Percentiles rank a stretch among this genome's conserved stretches.
Evolutionary conservation across 805 yeast genomes (phyloP).

Genomic region (Saccharomycopsis amapae): DNA sequence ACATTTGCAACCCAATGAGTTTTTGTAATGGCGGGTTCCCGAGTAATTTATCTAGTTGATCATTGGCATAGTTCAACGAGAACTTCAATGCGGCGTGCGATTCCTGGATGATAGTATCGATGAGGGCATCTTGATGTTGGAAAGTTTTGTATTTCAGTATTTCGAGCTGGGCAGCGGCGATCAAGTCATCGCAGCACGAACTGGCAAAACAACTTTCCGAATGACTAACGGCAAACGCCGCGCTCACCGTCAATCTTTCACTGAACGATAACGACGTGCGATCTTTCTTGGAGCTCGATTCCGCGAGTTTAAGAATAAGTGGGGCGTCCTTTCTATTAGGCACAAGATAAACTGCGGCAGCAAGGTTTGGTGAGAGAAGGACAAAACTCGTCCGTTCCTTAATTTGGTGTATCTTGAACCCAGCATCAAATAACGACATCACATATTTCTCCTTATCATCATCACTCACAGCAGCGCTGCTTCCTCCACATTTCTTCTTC

Average conservation of each 20-base stretch:
- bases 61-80: slow-evolving; percentile 61
- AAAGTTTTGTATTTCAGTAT: slow-evolving; percentile 27
- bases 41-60: slow-evolving; percentile 66
- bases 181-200: slow-evolving; percentile 61
- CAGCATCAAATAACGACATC: slow-evolving; percentile 42
- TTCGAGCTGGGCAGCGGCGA: slow-evolving; percentile 47
- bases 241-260: slow-evolving; percentile 34
- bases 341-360: slow-evolving; percentile 31
- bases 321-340: slow-evolving; percentile 21
- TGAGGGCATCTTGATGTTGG: slow-evolving; percentile 26
- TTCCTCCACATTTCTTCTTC: slow-evolving; percentile 11
- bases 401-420: slow-evolving; percentile 35
- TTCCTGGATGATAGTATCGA: slow-evolving; percentile 47
- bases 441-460: slow-evolving; percentile 28
- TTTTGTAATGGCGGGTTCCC: slow-evolving; percentile 75
- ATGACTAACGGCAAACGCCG: slow-evolving; percentile 58
- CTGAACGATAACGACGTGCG: not conserved
- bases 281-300: slow-evolving; percentile 4
- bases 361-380: slow-evolving; percentile 23
- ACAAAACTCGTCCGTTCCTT: not conserved
- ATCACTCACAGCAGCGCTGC: slow-evolving; percentile 30
- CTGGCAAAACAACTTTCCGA: slow-evolving; percentile 66
- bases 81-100: slow-evolving; percentile 71
- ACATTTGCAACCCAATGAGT: slow-evolving; percentile 59
- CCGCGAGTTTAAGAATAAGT: not conserved